phyloP scores from a whole-genome alignment of 2,329 filamentous ascomycete species.

The Neonectria magnoliae region DNA sequence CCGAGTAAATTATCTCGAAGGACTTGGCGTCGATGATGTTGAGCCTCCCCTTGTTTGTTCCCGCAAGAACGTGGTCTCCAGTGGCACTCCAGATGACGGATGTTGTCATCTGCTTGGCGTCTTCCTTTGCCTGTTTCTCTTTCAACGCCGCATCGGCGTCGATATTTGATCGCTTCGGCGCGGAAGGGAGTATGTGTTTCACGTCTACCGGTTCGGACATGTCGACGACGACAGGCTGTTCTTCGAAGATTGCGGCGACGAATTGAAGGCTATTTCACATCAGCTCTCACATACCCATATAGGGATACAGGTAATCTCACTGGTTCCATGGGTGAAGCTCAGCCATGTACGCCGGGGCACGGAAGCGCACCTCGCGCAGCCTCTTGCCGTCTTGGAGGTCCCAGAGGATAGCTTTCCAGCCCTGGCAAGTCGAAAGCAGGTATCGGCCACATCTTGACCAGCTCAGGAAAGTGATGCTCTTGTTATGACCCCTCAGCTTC shows the following conservation, averaged over 20 bases:
- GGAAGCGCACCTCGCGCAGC: conserved; percentile 87
- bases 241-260: conserved; percentile 92
- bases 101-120: conserved; percentile 94
- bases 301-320: conserved; percentile 55
- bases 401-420: conserved; percentile 97
- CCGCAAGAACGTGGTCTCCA: conserved; percentile 89
- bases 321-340: conserved; percentile 93
- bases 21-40: conserved; percentile 92
- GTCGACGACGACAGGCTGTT: conserved; percentile 89
- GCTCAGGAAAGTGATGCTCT: conserved; percentile 92
- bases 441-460: conserved; percentile 95
- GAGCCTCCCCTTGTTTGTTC: conserved; percentile 94
- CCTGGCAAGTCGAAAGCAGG: conserved; percentile 90
- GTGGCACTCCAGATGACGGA: conserved; percentile 87
- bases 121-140: conserved; percentile 89
- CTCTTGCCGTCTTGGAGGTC: conserved; percentile 78
- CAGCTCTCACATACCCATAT: conserved; percentile 23
- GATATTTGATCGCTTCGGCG: conserved; percentile 77
- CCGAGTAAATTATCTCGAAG: conserved; percentile 86
- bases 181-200: conserved; percentile 82
- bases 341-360: conserved; percentile 93
- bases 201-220: conserved; percentile 74
- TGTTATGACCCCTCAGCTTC: conserved; percentile 91
- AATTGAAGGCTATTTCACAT: conserved; percentile 74
- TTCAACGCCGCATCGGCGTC: conserved; percentile 75